Conservation (phyloP, 2,329 filamentous ascomycete species). For the Exophiala alcalophila region DNA sequence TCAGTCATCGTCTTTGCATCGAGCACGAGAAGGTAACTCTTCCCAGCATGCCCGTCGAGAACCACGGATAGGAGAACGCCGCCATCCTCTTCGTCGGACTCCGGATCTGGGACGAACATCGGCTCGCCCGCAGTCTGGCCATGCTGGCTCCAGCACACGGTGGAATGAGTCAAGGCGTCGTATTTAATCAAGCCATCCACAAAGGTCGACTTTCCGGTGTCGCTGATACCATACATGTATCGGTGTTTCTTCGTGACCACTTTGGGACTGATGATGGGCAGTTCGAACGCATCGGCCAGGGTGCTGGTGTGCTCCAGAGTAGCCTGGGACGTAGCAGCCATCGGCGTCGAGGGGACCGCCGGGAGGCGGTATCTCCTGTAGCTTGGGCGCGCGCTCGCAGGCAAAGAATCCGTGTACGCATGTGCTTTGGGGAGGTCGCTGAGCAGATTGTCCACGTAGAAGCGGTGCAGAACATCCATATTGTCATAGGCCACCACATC, state of each 20-base stretch:
- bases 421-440: constrained; percentile 51
- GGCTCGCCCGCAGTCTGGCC: constrained; percentile 54
- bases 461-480: constrained; percentile 60
- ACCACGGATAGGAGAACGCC: constrained; percentile 54
- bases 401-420: constrained; percentile 44
- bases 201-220: constrained; percentile 49
- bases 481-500: constrained; percentile 65
- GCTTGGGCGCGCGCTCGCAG: constrained; percentile 21
- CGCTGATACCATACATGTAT: constrained; percentile 49
- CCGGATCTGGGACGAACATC: constrained; percentile 50
- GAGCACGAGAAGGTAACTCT: constrained; percentile 54
- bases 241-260: constrained; percentile 46
- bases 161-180: constrained; percentile 45
- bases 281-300: constrained; percentile 37
- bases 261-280: constrained; percentile 51
- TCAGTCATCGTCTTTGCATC: constrained; percentile 51
- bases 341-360: constrained; percentile 31
- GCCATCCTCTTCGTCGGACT: constrained; percentile 48
- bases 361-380: constrained; percentile 41
- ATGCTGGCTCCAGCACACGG: constrained; percentile 45
- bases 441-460: constrained; percentile 70
- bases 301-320: constrained; percentile 20
- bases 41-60: constrained; percentile 49
- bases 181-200: constrained; percentile 54
- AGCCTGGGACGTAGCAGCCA: constrained; percentile 19